Base-by-base conservation (phyloP, 2,329 filamentous ascomycete genomes). In the Diaporthe longicolla region DNA sequence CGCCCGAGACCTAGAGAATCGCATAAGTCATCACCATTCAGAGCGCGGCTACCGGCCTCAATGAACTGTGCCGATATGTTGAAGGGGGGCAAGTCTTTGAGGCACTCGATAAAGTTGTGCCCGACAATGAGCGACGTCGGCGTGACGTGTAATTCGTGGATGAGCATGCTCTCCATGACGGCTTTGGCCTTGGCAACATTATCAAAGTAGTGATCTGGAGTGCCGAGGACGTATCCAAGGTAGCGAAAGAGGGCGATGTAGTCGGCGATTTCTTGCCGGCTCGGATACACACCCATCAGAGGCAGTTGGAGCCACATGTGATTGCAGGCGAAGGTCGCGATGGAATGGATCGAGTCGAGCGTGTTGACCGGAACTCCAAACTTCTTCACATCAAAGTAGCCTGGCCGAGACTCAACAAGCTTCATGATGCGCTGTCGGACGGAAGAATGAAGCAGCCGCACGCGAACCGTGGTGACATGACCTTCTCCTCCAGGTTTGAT, bases 351-450 rank as follows among this genome's bases (percentile, higher is more conserved):
- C n/a, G 57, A 59, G 57, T 59, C 57, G 13, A 59, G 35, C 57
- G n/a, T 59, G 57, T 59, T 59, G 13, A 59, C 57, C 6, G 57
- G 57, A 26, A 59, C 35, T 17, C 57, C 57, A 17, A 40, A 59
- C 13, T 19, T 59, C 2, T 19, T 13, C 57, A 59, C 57, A 17
- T 59, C 57, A 15, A 59, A 59, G 40, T 59, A 59, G n/a, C 40
- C 57, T 8, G 57, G 57, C 32, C 57, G 57, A 59, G 57, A 59
- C 35, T 24, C 24, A 13, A 24, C 32, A 19, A 59, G 57, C 35
- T 59, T 59, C 35, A 59, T 40, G 57, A 59, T 59, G 35, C 57
- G 57, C 57, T 59, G 57, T 59, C 57, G 57, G 57, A 59, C 57
- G 11, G 57, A 59, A 26, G 57, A 59, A 35, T 59, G 57, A 59